phyloP scores from a whole-genome alignment of 2,329 filamentous ascomycete genomes.

The Fusarium staphyleae region DNA sequence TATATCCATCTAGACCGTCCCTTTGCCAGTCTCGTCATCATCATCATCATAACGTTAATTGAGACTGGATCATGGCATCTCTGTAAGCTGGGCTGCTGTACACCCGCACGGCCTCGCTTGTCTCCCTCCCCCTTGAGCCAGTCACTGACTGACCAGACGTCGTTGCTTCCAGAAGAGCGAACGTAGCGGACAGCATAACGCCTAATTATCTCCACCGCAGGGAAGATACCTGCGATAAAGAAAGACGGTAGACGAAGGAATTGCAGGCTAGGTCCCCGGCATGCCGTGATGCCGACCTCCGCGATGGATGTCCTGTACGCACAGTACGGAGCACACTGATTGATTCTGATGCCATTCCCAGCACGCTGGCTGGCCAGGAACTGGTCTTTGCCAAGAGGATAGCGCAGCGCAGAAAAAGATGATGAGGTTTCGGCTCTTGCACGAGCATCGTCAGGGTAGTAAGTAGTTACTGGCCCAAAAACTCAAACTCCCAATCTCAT shows the following conservation, averaged over 20 bases:
- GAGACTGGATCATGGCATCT: constrained; percentile 15
- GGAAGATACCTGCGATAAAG: neutral
- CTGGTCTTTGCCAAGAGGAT: constrained; percentile 3
- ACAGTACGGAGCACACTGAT: too few species aligned
- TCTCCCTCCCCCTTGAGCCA: constrained; percentile 12
- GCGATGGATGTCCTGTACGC: too few species aligned
- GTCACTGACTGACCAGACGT: constrained; percentile 18
- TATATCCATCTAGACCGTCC: neutral
- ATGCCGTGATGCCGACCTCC: constrained; percentile 26
- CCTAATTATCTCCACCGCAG: constrained; percentile 2
- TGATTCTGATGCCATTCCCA: too few species aligned
- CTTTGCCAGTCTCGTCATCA: constrained; percentile 15
- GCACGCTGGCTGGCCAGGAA: constrained; percentile 3
- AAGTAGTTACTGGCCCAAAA: neutral
- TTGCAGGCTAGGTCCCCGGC: constrained; percentile 9
- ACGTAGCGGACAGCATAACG: constrained; percentile 2
- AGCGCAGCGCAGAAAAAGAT: too few species aligned
- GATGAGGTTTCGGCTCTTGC: neutral
- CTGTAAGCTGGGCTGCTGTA: neutral
- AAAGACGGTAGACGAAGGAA: neutral
- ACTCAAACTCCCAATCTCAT: constrained; percentile 10
- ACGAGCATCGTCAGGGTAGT: neutral
- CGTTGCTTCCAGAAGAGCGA: constrained; percentile 24
- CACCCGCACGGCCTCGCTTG: constrained; percentile 11
- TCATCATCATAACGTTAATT: too few species aligned